Percentiles rank a stretch among this genome's conserved stretches.
Evolutionary conservation across 306 rosid species (phyloP).

Genomic region (Myrica gale): DNA sequence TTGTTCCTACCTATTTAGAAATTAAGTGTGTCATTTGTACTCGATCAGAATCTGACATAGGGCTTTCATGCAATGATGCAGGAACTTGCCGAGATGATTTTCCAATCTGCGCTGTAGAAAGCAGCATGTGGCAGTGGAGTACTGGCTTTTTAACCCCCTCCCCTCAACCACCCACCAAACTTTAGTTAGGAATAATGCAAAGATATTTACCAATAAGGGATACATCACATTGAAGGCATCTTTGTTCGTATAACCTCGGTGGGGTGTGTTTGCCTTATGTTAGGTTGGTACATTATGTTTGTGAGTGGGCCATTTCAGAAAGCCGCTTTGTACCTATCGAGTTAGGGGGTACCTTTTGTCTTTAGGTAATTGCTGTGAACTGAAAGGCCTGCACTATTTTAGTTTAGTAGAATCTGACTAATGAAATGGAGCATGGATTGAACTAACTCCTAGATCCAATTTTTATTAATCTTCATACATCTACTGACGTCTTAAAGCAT

Average conservation of each 20-base stretch:
- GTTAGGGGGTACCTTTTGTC: not conserved
- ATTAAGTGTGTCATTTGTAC: not conserved
- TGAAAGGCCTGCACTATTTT: not conserved
- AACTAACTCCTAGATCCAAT: not conserved
- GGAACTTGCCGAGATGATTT: constrained; percentile 96
- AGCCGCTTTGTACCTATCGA: constrained; percentile 2
- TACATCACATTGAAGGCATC: no score
- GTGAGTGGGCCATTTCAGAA: not conserved
- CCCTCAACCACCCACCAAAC: no score
- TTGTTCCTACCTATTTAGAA: not conserved
- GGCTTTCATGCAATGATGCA: constrained; percentile 37
- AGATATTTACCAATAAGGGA: no score
- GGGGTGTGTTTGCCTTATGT: no score
- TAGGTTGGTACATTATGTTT: no score
- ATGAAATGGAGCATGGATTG: not conserved
- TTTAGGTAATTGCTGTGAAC: not conserved
- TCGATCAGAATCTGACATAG: constrained; percentile 10
- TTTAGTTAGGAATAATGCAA: no score
- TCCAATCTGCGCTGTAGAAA: constrained; percentile 70
- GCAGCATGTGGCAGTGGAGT: constrained; percentile 11
- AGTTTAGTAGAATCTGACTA: not conserved
- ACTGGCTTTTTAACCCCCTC: not conserved
- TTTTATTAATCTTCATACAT: no score
- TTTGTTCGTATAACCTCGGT: no score
- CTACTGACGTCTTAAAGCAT: no score